Evolutionary conservation across 495 filamentous ascomycete species (phyloP), one percentile per base, ranked within the genome.

Genomic region (Tuber indicum): DNA sequence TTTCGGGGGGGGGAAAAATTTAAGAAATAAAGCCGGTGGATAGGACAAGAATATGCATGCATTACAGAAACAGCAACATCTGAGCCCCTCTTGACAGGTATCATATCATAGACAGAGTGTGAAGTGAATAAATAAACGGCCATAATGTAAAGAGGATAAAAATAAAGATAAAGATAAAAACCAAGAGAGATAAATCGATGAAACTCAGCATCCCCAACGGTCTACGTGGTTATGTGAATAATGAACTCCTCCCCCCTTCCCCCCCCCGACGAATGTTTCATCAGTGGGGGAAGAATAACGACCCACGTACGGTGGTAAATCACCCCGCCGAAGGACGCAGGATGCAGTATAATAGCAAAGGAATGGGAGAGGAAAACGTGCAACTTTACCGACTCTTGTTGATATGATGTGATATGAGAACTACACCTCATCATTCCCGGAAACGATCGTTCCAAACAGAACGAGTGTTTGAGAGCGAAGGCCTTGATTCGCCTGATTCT

Each of bases 391-490:
- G n/a, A 66, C 58, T 66, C 12, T 66, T 66, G 10, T 32, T 66
- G 58, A 46, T 43, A 17, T 46, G 45, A 32, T 66, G 58, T 66
- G 58, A 66, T 66, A 66, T 66, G 58, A 32, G 58, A 66, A 66
- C 58, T 66, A 66, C 58, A 66, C 58, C 58, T 66, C 58, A 66
- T 66, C 58, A 66, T 66, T 66, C 58, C 58, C 26, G 16, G 12
- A 66, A 66, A 66, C 58, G 58, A 66, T 66, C 58, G 58, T 66
- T 66, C 58, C 58, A 66, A 66, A 66, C 58, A 66, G 58, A 66
- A 32, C 26, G 26, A 32, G 52, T 66, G 58, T 66, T 66, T 66
- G 58, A 66, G 58, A 66, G 58, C 58, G n/a, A 66, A 66, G n/a
- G n/a, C 58, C 58, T 66, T 66, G 58, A 66, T 66, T 66, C 58